Evolutionary conservation across 1,284 basidiomycete genomes (phyloP).

Genomic region (Rhodotorula sp.): DNA sequence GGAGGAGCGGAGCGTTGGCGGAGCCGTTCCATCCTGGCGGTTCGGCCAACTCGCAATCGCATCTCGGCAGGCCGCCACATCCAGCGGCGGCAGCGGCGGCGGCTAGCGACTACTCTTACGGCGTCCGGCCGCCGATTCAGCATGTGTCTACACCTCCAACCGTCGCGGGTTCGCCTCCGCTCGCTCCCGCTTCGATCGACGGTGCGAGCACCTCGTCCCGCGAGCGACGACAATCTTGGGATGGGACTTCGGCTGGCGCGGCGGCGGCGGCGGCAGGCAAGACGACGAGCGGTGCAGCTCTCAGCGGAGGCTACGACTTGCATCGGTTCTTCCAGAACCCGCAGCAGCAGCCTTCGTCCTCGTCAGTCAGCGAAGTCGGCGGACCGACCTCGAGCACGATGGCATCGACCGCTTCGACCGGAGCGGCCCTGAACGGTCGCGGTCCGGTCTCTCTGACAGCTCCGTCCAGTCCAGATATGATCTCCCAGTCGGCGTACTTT

Average conservation of each 20-base stretch:
- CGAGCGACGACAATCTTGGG: slow-evolving; percentile 3
- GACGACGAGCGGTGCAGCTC: neutral
- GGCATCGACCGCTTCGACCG: neutral
- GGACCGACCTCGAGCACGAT: neutral
- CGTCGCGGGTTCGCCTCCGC: neutral
- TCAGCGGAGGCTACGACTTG: slow-evolving; percentile 26
- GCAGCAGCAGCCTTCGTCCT: slow-evolving; percentile 10
- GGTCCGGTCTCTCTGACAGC: slow-evolving; percentile 30
- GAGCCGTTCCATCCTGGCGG: slow-evolving; percentile 1
- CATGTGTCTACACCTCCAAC: neutral
- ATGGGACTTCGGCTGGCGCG: neutral
- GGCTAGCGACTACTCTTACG: neutral
- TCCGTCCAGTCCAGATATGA: slow-evolving; percentile 35
- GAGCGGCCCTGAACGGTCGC: slow-evolving; percentile 4
- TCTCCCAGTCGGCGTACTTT: slow-evolving; percentile 24
- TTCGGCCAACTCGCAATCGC: neutral
- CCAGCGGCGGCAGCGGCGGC: neutral
- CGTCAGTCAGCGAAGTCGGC: slow-evolving; percentile 24
- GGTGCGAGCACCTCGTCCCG: neutral
- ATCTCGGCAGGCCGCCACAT: neutral
- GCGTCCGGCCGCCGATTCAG: neutral
- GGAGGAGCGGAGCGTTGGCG: neutral
- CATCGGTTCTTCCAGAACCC: slow-evolving; percentile 42
- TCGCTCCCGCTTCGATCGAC: neutral
- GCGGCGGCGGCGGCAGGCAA: neutral